phyloP scores from a whole-genome alignment of 345 rosid species.

The Citrus mangshanensis region DNA sequence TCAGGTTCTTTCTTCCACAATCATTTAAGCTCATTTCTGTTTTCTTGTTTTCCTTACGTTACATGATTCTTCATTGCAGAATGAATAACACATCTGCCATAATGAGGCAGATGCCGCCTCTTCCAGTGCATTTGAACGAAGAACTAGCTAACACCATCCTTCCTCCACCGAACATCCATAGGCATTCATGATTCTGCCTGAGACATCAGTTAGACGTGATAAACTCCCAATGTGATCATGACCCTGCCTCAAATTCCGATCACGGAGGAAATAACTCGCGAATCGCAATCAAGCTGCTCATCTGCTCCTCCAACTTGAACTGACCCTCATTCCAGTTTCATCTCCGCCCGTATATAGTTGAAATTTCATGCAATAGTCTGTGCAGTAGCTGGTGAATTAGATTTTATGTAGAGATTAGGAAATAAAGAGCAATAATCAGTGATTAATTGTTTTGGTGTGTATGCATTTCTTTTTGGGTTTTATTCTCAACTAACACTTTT shows the following conservation, averaged over 20 bases:
- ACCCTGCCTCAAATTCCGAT: not conserved
- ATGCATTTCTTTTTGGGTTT: not conserved
- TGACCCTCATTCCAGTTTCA: not conserved
- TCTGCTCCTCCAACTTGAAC: not conserved
- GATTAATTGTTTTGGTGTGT: constrained; percentile 3
- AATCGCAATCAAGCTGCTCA: constrained; percentile 2
- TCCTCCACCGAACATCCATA: constrained; percentile 22
- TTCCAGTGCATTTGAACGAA: constrained; percentile 52
- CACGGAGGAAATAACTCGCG: not conserved
- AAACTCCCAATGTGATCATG: not conserved
- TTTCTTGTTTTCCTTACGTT: not conserved
- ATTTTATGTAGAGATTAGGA: constrained; percentile 6
- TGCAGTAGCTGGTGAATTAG: constrained; percentile 9
- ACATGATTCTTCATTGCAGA: constrained; percentile 34
- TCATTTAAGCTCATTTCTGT: not conserved
- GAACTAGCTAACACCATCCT: constrained; percentile 48
- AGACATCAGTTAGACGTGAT: not conserved
- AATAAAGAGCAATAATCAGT: not conserved
- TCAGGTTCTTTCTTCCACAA: not conserved
- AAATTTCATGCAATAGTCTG: constrained; percentile 10
- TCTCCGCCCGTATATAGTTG: not conserved
- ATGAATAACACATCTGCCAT: constrained; percentile 47
- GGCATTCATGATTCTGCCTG: constrained; percentile 26
- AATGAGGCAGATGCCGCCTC: constrained; percentile 77
- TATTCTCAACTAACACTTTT: not conserved